Percentiles rank a stretch among this genome's conserved stretches.
These are phyloP conservation scores for Bauhinia variegata DNA, from an alignment of 306 rosid species.

Conservation along the genomic window DNA sequence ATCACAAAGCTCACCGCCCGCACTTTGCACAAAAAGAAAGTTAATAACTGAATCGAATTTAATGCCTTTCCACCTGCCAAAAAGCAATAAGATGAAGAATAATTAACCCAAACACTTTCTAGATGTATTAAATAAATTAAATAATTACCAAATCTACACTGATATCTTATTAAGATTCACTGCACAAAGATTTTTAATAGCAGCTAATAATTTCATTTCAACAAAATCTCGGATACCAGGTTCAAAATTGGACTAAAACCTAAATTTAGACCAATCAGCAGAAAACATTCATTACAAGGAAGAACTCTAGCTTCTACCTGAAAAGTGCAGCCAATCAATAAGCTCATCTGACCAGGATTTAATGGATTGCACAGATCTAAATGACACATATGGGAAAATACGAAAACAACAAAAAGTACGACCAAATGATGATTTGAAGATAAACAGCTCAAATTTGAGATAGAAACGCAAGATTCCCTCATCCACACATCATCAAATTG, in stretches of 20 bases:
- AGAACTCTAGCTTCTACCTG: neutral
- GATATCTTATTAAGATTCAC: constrained; percentile 27
- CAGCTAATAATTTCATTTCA: constrained; percentile 6
- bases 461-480: neutral
- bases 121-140: constrained; percentile 16
- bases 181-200: constrained; percentile 10
- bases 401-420: constrained; percentile 11
- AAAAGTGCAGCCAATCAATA: constrained; percentile 8
- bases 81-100: constrained; percentile 15
- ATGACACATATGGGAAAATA: constrained; percentile 1
- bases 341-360: constrained; percentile 14
- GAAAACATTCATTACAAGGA: neutral
- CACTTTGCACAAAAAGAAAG: constrained; percentile 12
- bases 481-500: constrained; percentile 27
- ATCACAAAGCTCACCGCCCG: constrained; percentile 18
- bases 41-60: constrained; percentile 8
- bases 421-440: neutral
- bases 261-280: neutral
- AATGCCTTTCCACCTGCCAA: constrained; percentile 36
- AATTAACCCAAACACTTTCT: constrained; percentile 22
- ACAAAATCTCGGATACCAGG: neutral
- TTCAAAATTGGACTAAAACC: neutral
- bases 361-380: constrained; percentile 35
- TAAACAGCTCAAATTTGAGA: neutral
- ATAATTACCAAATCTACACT: constrained; percentile 23